Evolutionary conservation across 2,329 filamentous ascomycete genomes (phyloP).

Genomic region (Rhinocladiella mackenziei): DNA sequence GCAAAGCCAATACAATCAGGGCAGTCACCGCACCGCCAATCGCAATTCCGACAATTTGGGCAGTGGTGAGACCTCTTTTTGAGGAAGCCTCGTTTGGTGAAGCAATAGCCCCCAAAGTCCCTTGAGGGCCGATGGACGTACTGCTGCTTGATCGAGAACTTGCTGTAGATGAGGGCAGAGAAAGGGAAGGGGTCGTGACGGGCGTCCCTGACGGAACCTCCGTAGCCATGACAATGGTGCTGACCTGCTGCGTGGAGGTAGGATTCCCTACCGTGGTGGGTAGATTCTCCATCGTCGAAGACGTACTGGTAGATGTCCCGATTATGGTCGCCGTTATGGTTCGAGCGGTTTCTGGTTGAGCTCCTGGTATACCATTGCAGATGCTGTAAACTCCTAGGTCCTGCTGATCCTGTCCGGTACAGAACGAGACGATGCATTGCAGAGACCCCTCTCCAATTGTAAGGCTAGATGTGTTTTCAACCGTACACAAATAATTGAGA

Average conservation of each 20-base stretch:
- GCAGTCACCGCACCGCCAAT: slow-evolving; percentile 52
- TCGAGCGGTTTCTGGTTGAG: slow-evolving; percentile 55
- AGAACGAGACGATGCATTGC: slow-evolving; percentile 61
- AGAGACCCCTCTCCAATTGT: slow-evolving; percentile 69
- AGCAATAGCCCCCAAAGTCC: slow-evolving; percentile 13
- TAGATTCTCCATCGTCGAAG: slow-evolving; percentile 31
- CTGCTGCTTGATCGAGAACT: slow-evolving; percentile 10
- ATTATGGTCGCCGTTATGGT: slow-evolving; percentile 57
- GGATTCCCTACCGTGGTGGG: slow-evolving; percentile 17
- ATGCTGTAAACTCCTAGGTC: slow-evolving; percentile 51
- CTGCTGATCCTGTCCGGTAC: slow-evolving; percentile 45
- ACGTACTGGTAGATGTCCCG: slow-evolving; percentile 37
- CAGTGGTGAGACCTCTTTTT: slow-evolving; percentile 33
- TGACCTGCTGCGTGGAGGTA: slow-evolving; percentile 19
- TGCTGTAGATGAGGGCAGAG: slow-evolving; percentile 20
- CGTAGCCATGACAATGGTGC: slow-evolving; percentile 24
- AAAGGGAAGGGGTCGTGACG: slow-evolving; percentile 1
- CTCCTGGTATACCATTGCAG: slow-evolving; percentile 51
- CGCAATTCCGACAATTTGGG: slow-evolving; percentile 57
- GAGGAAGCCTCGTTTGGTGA: slow-evolving; percentile 1
- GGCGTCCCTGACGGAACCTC: slow-evolving; percentile 11
- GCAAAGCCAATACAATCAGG: slow-evolving; percentile 46
- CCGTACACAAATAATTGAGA: slow-evolving; percentile 61
- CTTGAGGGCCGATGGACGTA: slow-evolving; percentile 23
- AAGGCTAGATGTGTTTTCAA: slow-evolving; percentile 56